Conservation (phyloP, 106 monocot genomes). For the Alisma plantagoaquatica region DNA sequence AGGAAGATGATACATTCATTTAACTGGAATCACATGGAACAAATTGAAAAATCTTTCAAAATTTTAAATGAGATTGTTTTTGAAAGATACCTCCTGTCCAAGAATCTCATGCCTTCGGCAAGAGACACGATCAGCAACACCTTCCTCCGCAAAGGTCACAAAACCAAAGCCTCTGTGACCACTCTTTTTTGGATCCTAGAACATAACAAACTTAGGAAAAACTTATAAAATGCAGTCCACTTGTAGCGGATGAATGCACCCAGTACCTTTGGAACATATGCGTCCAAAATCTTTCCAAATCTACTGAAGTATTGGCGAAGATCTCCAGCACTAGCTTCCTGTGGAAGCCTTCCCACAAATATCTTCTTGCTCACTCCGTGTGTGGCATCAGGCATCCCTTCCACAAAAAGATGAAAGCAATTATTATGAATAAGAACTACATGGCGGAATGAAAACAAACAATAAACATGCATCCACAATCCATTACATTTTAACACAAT, state of each 20-base stretch:
- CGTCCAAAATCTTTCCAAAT: slow-evolving; percentile 88
- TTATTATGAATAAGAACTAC: too few relatives aligned
- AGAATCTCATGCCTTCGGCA: slow-evolving; percentile 92
- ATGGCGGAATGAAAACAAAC: too few relatives aligned
- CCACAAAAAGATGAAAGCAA: too few relatives aligned
- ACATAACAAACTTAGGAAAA: not conserved
- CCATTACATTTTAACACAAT: too few relatives aligned
- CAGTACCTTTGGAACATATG: slow-evolving; percentile 97
- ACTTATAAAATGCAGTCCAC: too few relatives aligned
- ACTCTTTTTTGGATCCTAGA: slow-evolving; percentile 83
- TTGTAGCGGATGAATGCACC: too few relatives aligned
- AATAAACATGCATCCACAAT: too few relatives aligned
- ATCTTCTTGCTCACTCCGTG: slow-evolving; percentile 84
- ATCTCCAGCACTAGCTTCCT: slow-evolving; percentile 79
- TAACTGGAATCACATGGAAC: too few relatives aligned
- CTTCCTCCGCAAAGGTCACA: slow-evolving; percentile 98
- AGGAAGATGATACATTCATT: too few relatives aligned
- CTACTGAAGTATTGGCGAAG: slow-evolving; percentile 80
- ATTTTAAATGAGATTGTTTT: too few relatives aligned
- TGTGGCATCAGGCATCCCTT: slow-evolving; percentile 39
- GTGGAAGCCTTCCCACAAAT: slow-evolving; percentile 97
- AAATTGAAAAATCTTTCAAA: too few relatives aligned
- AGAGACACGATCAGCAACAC: slow-evolving; percentile 89
- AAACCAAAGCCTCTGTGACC: slow-evolving; percentile 98
- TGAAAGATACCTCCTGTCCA: slow-evolving; percentile 95